These are phyloP conservation scores for Claviceps capensis DNA, from an alignment of 2,329 filamentous ascomycete species.

Conservation along the genomic window DNA sequence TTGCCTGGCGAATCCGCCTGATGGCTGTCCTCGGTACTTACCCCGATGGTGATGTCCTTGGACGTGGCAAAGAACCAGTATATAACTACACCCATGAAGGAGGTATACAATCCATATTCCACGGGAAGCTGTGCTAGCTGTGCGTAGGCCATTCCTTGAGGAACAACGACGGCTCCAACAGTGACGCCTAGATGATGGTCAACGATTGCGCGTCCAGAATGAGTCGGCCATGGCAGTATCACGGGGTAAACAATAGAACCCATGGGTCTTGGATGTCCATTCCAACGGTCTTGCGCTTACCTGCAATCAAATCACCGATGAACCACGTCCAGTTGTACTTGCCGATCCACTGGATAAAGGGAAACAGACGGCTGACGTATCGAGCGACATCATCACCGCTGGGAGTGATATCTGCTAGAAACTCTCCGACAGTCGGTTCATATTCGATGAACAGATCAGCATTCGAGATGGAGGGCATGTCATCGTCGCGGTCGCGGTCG, in stretches of 20 bases:
- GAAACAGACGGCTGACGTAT: conserved; percentile 31
- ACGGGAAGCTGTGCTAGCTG: conserved; percentile 31
- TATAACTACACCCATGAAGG: conserved; percentile 86
- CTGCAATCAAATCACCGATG: conserved; percentile 31
- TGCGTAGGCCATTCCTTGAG: conserved; percentile 41
- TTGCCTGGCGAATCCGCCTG: too few relatives aligned
- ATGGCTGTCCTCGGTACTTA: conserved; percentile 27
- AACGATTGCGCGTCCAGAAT: conserved; percentile 3
- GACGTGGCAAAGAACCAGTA: conserved; percentile 99
- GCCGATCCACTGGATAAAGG: conserved; percentile 35
- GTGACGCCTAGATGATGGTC: conserved; percentile 22
- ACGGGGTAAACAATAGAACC: too few relatives aligned
- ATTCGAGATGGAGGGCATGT: conserved; percentile 21
- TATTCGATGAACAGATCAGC: conserved; percentile 25
- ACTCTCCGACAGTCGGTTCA: conserved; percentile 29
- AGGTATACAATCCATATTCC: conserved; percentile 48
- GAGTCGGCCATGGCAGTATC: too few relatives aligned
- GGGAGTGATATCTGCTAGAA: conserved; percentile 24
- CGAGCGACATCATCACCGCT: conserved; percentile 14
- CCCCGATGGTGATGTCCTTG: conserved; percentile 77
- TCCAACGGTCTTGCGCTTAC: conserved; percentile 12
- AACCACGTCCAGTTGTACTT: conserved; percentile 36
- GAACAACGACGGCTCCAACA: conserved; percentile 40
- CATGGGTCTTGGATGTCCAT: too few relatives aligned
- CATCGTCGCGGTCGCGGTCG: conserved; percentile 19